Evolutionary conservation across 305 asterid genomes (phyloP), one percentile per base, ranked within the genome.

Genomic region (Fraxinus greggii): DNA sequence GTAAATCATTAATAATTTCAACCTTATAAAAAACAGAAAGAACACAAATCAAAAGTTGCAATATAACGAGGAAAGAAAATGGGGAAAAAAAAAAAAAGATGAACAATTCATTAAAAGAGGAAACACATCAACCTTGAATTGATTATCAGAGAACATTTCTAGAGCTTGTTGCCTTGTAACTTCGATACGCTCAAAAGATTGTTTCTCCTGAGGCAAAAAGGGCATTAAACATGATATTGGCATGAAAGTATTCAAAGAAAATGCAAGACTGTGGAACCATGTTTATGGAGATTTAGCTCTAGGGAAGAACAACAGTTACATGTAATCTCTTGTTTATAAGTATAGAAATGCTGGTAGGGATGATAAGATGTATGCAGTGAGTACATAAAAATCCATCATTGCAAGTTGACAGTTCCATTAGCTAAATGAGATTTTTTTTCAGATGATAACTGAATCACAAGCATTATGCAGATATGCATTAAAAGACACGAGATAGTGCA

Each of bases 111-210:
- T 54, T 54, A 7, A 5, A 19, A 54, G 48, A 35, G 45, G 80
- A 13, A 81, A 80, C 36, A 76, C 80, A 5, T 36, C 80, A 72
- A 92, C 99, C 97, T 96, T 94, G 89, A 96, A 96, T 45, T 78
- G 92, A 85, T 96, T 96, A 77, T 96, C 99, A 33, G 98, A 90
- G 83, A 96, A 96, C 61, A 96, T 90, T 83, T 94, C 95, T 72
- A 94, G 95, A 80, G 98, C 99, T 87, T 94, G 97, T 8, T 85
- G 89, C 89, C 94, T 91, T 75, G 97, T 88, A 77, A 94, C 99
- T 87, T 94, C 98, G 45, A 96, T 94, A 81, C 98, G 98, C 83
- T 93, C 95, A 80, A 96, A 96, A 38, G 98, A 91, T 91, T 96
- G 99, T 84, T 89, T 93, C 85, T 91, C 98, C 98, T 94, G 89